Conservation (phyloP, 1,284 basidiomycete species). For the Heimioporus retisporus region DNA sequence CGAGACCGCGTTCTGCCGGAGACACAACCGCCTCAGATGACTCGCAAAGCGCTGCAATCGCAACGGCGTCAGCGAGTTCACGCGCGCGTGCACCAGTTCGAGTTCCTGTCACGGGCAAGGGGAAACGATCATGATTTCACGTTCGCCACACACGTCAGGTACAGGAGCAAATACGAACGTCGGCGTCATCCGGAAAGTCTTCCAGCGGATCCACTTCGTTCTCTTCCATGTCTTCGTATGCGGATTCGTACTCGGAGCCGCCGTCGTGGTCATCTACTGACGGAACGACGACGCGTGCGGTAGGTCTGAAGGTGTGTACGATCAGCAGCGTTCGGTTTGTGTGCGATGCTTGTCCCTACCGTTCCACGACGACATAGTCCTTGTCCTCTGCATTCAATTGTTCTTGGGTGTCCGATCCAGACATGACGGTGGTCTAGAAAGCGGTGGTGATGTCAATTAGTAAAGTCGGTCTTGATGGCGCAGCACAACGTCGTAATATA, state of each 20-base stretch:
- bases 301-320: constrained; percentile 26
- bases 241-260: constrained; percentile 50
- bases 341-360: constrained; percentile 23
- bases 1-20: constrained; percentile 91
- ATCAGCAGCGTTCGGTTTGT: constrained; percentile 8
- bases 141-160: neutral
- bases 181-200: constrained; percentile 72
- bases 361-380: constrained; percentile 37
- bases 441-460: neutral
- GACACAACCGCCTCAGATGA: constrained; percentile 81
- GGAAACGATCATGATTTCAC: neutral
- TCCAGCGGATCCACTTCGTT: constrained; percentile 62
- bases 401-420: constrained; percentile 24
- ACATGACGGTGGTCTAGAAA: constrained; percentile 27
- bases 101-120: constrained; percentile 71
- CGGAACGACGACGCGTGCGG: constrained; percentile 59
- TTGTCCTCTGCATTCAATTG: constrained; percentile 21
- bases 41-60: constrained; percentile 77
- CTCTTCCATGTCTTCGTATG: constrained; percentile 58
- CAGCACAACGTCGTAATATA: neutral
- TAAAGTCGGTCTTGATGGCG: neutral
- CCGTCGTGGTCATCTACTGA: constrained; percentile 36
- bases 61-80: constrained; percentile 73
- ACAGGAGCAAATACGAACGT: constrained; percentile 56
- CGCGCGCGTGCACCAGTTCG: constrained; percentile 88